Conservation (phyloP, 208 protist species). For the Leptomonas seymouri region DNA sequence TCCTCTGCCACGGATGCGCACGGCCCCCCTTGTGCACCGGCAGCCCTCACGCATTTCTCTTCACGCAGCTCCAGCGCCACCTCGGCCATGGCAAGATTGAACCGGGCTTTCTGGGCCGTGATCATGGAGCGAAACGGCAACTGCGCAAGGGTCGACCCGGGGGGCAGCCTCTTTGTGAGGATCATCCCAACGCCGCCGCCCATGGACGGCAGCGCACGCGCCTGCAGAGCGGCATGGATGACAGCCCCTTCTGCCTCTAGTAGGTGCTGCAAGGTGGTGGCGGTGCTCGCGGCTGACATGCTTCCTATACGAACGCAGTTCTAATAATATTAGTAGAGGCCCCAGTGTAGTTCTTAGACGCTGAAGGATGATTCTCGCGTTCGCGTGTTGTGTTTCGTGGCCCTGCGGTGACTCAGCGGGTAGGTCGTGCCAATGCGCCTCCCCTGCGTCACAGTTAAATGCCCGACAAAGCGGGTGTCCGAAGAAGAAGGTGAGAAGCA, state of each 20-base stretch:
- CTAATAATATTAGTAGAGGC: too few species aligned
- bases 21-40: too few species aligned
- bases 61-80: conserved; percentile 30
- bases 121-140: conserved; percentile 77
- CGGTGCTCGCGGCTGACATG: conserved; percentile 23
- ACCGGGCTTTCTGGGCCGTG: conserved; percentile 68
- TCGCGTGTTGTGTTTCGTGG: too few species aligned
- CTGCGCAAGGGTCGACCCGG: conserved; percentile 47
- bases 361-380: too few species aligned
- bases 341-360: too few species aligned
- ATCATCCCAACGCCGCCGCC: conserved; percentile 85
- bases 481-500: too few species aligned
- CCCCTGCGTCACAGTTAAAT: too few species aligned
- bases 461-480: too few species aligned
- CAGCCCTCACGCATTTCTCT: background rate
- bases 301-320: too few species aligned
- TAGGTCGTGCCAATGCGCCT: too few species aligned
- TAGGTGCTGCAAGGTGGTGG: conserved; percentile 42
- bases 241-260: conserved; percentile 68
- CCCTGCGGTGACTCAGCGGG: too few species aligned
- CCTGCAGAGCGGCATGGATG: conserved; percentile 53
- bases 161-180: conserved; percentile 31
- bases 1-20: background rate
- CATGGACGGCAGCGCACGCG: conserved; percentile 65
- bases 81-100: conserved; percentile 67